Conservation (phyloP, 768 basidiomycete genomes). For the Mycena chlorophos region DNA sequence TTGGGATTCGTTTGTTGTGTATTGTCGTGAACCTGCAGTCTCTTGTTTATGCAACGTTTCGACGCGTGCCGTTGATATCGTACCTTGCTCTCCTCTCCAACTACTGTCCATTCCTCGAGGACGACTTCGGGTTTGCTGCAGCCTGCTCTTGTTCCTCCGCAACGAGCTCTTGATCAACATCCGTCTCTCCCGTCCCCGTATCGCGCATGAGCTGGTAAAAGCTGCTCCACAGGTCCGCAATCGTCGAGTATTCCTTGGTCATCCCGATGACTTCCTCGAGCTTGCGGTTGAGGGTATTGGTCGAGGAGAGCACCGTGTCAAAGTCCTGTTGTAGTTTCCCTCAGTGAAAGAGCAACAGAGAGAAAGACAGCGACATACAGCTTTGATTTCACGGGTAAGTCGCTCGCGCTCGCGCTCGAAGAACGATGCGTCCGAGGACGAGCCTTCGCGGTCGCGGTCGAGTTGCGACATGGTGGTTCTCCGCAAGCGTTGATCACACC, state of each 20-base stretch:
- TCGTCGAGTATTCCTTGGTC: slow-evolving; percentile 89
- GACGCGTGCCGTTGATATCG: neutral
- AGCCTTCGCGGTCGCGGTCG: slow-evolving; percentile 28
- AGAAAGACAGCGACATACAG: slow-evolving; percentile 43
- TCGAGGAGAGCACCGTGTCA: slow-evolving; percentile 81
- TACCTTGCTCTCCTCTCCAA: too few species aligned
- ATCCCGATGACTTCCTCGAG: slow-evolving; percentile 91
- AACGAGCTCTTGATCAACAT: neutral
- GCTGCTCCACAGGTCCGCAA: slow-evolving; percentile 80
- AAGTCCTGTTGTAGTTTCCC: too few species aligned
- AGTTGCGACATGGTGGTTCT: slow-evolving; percentile 30
- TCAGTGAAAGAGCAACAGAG: slow-evolving; percentile 7
- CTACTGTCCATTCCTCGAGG: neutral
- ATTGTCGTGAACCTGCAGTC: neutral
- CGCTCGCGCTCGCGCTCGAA: slow-evolving; percentile 79
- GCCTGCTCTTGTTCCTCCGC: neutral
- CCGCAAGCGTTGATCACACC: too few species aligned
- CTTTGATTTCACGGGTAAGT: slow-evolving; percentile 70
- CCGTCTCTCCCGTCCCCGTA: slow-evolving; percentile 31
- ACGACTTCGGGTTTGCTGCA: neutral
- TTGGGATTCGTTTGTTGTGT: neutral
- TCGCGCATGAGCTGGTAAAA: slow-evolving; percentile 77
- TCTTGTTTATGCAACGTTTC: too few species aligned
- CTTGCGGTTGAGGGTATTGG: slow-evolving; percentile 86
- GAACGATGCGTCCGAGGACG: too few species aligned